phyloP scores from a whole-genome alignment of 805 yeast genomes.

The Lipomyces kockii region DNA sequence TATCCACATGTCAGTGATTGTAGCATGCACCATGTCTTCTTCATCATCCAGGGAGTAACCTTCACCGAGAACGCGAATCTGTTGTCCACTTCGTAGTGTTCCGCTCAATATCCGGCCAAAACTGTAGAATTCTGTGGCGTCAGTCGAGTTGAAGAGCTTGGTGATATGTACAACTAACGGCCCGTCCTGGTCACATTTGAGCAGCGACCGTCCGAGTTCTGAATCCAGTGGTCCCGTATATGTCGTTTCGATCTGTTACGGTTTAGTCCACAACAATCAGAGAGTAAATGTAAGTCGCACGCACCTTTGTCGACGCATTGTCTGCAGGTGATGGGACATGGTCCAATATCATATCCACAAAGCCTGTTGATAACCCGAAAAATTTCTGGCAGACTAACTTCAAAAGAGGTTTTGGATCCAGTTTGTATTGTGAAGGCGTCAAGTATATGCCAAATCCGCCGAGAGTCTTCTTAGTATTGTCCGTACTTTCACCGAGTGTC shows the following conservation, averaged over 20 bases:
- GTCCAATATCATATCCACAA: conserved; percentile 56
- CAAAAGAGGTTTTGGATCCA: conserved; percentile 66
- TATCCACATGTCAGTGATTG: conserved; percentile 48
- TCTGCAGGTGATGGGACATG: conserved; percentile 49
- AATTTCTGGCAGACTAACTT: conserved; percentile 58
- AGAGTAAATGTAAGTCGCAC: neutral
- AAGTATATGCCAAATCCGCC: conserved; percentile 54
- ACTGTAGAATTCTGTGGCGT: conserved; percentile 59
- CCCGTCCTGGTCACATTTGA: conserved; percentile 48
- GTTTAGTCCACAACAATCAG: neutral
- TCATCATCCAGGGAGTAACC: conserved; percentile 52
- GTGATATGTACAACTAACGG: conserved; percentile 59
- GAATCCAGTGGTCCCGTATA: conserved; percentile 45
- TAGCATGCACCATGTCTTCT: conserved; percentile 55
- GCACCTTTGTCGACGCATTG: conserved; percentile 37
- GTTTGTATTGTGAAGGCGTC: conserved; percentile 40
- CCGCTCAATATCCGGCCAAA: conserved; percentile 71
- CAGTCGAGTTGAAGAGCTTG: conserved; percentile 61
- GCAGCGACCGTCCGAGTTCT: conserved; percentile 39
- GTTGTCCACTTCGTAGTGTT: conserved; percentile 52
- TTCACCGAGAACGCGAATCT: conserved; percentile 63
- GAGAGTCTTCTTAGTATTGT: conserved; percentile 52
- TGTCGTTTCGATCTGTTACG: conserved; percentile 17
- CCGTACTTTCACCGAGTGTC: conserved; percentile 57
- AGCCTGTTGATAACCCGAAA: conserved; percentile 58